Evolutionary conservation across 345 rosid genomes (phyloP), one percentile per base, ranked within the genome.

Genomic region (Lumnitzera littorea): DNA sequence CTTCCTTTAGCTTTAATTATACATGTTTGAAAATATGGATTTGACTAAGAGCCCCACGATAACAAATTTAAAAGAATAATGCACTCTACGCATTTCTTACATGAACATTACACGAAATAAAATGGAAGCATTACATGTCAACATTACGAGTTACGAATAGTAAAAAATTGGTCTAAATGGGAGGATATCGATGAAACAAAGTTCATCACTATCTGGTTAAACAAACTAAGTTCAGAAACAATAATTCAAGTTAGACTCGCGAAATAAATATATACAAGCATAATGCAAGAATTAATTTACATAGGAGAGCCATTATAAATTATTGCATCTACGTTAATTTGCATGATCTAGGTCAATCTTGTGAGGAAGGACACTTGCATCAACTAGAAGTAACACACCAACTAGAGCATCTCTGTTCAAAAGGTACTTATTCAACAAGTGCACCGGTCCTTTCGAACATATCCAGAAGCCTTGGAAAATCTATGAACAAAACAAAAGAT

Each of bases 311-410:
- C n/a, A 66, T 29, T 77, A 10, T 72, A 87, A 97, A 53, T 87
- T 74, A 77, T 86, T 87, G 72, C 90, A 91, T 49, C 91, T 90
- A 58, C 90, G 96, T 97, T 97, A 92, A 77, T 83, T 86, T 12
- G 91, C 96, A 59, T 91, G 90, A 71, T 92, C 99, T 16, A 92
- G 81, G 72, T 90, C 99, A 15, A 85, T 89, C 79, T 79, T 90
- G 66, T 89, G 96, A 68, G 90, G 96, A 15, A 95, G 96, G 60
- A 92, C 90, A 67, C 95, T 89, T 12, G 96, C 95, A 75, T 90
- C 97, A 4, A 92, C 63, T 7, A 92, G 88, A 66, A 92, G 97
- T 25, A 92, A 84, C 55, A 87, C 90, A 23, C 74, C 67, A 60
- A 90, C 95, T 29, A 90, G 86, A 4, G 84, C 77, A 41, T 85